Conservation (phyloP, 2,329 filamentous ascomycete species). For the Chrysoporthe austroafricana region DNA sequence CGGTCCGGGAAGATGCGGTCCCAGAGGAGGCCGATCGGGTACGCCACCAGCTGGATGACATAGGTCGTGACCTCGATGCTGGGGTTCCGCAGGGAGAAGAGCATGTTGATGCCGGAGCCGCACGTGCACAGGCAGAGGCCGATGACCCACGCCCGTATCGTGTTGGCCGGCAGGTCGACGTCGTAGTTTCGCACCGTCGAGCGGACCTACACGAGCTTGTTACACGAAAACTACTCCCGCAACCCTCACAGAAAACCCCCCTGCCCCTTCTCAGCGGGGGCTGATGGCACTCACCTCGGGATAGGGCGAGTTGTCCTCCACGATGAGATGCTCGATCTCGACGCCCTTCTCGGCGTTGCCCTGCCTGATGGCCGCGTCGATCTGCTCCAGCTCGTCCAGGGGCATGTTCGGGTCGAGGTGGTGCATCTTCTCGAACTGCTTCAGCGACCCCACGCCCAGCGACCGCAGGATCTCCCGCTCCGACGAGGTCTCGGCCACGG, state of each 20-base stretch:
- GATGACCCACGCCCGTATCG: conserved; percentile 66
- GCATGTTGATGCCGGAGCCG: conserved; percentile 64
- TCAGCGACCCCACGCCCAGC: conserved; percentile 44
- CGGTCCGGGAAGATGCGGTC: conserved; percentile 58
- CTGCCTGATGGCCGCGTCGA: conserved; percentile 60
- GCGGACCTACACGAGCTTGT: conserved; percentile 53
- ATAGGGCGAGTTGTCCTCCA: conserved; percentile 70
- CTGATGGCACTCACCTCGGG: conserved; percentile 55
- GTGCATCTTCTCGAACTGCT: conserved; percentile 63
- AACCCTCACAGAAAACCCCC: too few species aligned
- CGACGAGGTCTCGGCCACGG: conserved; percentile 28
- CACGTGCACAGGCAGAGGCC: conserved; percentile 64
- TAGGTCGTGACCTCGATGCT: conserved; percentile 64
- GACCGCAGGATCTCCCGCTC: conserved; percentile 29
- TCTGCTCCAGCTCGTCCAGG: conserved; percentile 63
- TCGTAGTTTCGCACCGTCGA: conserved; percentile 68
- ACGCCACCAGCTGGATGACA: conserved; percentile 65
- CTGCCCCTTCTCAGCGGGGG: too few species aligned
- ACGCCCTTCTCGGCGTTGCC: conserved; percentile 60
- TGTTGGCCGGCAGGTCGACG: conserved; percentile 66
- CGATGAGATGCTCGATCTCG: conserved; percentile 59
- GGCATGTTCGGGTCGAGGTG: conserved; percentile 68
- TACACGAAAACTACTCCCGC: not conserved
- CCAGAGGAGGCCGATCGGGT: conserved; percentile 60
- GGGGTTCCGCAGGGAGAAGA: conserved; percentile 64